Percentiles rank a stretch among this genome's conserved stretches.
phyloP scores from a whole-genome alignment of 2,329 filamentous ascomycete genomes.

The Byssothecium circinans region DNA sequence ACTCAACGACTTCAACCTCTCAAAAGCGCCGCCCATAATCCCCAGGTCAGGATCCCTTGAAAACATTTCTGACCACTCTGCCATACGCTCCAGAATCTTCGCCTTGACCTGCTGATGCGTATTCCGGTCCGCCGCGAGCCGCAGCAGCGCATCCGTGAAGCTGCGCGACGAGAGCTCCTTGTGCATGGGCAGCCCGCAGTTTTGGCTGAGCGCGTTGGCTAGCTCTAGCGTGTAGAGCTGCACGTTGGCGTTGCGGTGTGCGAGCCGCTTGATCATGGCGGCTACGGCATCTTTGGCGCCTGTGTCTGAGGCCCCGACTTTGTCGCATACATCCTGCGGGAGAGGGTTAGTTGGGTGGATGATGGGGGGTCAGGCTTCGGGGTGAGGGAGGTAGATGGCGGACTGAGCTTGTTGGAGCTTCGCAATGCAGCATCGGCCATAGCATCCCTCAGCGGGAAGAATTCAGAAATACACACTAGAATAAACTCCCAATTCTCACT shows the following conservation, averaged over 20 bases:
- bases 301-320: constrained; percentile 55
- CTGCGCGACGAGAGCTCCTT: constrained; percentile 86
- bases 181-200: constrained; percentile 84
- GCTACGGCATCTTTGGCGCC: constrained; percentile 81
- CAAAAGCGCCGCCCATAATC: constrained; percentile 96
- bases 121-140: constrained; percentile 89
- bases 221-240: constrained; percentile 92
- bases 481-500: constrained; percentile 75
- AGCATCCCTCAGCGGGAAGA: not conserved
- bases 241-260: constrained; percentile 93
- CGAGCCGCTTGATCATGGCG: constrained; percentile 86
- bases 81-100: constrained; percentile 96
- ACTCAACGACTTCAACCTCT: constrained; percentile 76
- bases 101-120: constrained; percentile 95
- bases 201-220: constrained; percentile 87
- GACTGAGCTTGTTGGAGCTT: not conserved
- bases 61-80: constrained; percentile 96
- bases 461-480: constrained; percentile 48
- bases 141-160: constrained; percentile 90
- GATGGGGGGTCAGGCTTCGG: not conserved
- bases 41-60: constrained; percentile 84
- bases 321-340: constrained; percentile 61
- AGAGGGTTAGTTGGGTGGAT: constrained; percentile 10
- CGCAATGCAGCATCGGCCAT: not conserved
- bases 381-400: not conserved